phyloP scores from a whole-genome alignment of 352 stramenopile species.

The Phytophthora colocasiae region DNA sequence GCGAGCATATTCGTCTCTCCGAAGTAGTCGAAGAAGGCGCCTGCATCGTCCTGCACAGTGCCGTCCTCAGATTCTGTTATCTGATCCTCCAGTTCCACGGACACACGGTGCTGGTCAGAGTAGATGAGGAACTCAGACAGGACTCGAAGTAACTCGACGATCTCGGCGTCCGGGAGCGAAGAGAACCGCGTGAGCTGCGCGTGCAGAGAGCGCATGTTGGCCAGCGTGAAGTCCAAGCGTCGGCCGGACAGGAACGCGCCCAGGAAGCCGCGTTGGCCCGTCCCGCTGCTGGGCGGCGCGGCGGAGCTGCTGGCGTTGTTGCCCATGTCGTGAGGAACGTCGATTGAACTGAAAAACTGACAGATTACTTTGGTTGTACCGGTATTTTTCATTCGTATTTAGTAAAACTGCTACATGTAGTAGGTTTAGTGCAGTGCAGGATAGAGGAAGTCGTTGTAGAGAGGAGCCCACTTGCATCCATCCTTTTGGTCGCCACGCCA shows the following conservation, averaged over 20 bases:
- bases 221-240: constrained; percentile 65
- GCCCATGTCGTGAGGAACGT: constrained; percentile 26
- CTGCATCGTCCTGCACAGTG: constrained; percentile 28
- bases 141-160: constrained; percentile 85
- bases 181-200: constrained; percentile 64
- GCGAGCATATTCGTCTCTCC: constrained; percentile 96
- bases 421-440: constrained; percentile 17
- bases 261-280: constrained; percentile 35
- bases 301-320: constrained; percentile 38
- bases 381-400: no score
- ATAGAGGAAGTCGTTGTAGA: constrained; percentile 53
- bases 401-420: no score
- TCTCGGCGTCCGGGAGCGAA: constrained; percentile 68
- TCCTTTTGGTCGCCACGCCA: constrained; percentile 34
- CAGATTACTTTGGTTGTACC: no score
- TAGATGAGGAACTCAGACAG: constrained; percentile 90
- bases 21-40: constrained; percentile 96
- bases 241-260: constrained; percentile 38
- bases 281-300: constrained; percentile 27
- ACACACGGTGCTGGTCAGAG: constrained; percentile 79
- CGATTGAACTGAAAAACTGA: no score
- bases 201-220: constrained; percentile 82
- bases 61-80: constrained; percentile 1
- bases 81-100: constrained; percentile 24
- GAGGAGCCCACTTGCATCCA: constrained; percentile 38